phyloP scores from a whole-genome alignment of 73 alveolate species.

The Paramecium pentaurelia region DNA sequence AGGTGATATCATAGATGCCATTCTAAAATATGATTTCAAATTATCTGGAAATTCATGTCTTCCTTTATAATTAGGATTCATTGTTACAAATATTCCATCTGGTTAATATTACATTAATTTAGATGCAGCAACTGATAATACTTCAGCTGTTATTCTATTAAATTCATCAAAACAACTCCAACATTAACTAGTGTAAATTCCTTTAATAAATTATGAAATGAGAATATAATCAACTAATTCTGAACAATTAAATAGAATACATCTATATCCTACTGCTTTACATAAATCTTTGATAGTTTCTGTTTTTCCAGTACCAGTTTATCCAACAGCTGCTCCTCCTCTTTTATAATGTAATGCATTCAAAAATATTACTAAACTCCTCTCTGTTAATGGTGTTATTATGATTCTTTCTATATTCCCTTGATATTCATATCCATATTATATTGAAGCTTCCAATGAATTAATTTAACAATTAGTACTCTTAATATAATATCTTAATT shows the following conservation, averaged over 20 bases:
- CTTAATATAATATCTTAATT: neutral
- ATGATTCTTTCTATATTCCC: neutral
- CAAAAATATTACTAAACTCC: neutral
- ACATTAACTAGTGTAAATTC: slow-evolving; percentile 72
- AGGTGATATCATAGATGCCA: slow-evolving; percentile 65
- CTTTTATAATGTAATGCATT: neutral
- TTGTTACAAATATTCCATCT: slow-evolving; percentile 68
- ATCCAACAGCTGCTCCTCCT: slow-evolving; percentile 4
- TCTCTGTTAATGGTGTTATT: slow-evolving; percentile 28
- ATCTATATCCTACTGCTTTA: slow-evolving; percentile 66
- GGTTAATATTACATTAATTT: slow-evolving; percentile 64
- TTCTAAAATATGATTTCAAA: slow-evolving; percentile 69
- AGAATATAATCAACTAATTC: slow-evolving; percentile 78
- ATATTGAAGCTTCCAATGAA: neutral
- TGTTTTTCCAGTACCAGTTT: slow-evolving; percentile 71
- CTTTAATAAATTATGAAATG: slow-evolving; percentile 71
- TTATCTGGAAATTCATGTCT: slow-evolving; percentile 75
- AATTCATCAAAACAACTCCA: slow-evolving; percentile 86
- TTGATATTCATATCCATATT: slow-evolving; percentile 14
- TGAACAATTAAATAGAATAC: slow-evolving; percentile 70
- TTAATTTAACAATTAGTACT: neutral
- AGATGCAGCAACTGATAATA: slow-evolving; percentile 77
- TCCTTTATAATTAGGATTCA: slow-evolving; percentile 79
- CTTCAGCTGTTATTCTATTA: slow-evolving; percentile 78
- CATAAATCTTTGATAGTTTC: slow-evolving; percentile 78